Evolutionary conservation across 2,329 filamentous ascomycete genomes (phyloP), one percentile per base, ranked within the genome.

Genomic region (Graphilbum fragrans): DNA sequence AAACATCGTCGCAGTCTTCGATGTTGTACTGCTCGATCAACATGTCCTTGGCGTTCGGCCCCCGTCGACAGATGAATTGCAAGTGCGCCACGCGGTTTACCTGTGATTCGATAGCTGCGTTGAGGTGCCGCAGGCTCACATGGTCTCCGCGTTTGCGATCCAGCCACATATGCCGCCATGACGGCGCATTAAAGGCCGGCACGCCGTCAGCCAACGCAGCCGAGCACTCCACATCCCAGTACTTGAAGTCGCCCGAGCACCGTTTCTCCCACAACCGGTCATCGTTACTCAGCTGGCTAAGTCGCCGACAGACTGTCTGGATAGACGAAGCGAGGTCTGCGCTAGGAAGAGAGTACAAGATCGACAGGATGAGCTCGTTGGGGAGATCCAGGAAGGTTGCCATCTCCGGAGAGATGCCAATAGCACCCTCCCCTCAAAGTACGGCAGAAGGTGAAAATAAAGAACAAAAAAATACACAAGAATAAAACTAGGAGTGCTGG

Each of bases 11-110:
- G 1, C n/a, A 35, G 5, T 64, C 70, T 16, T 70, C 63, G 27
- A 71, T 67, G 11, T 65, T 65, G 45, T 72, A 75, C 55, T 94
- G 79, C 42, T 71, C 66, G 45, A 87, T 53, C 38, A 96, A 69
- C 41, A 79, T 80, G 57, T 95, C 88, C 58, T 95, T 95, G 36
- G 82, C 84, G 63, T 96, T 87, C 53, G 88, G 90, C 1, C 87
- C 87, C 52, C 80, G 69, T 22, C 68, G 64, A 41, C 83, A 77
- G 47, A 96, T 82, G 39, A 70, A 63, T 51, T 82, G 75, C 47
- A 86, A 79, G 52, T 80, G 79, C 42, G 70, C 68, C 43, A 86
- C 70, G 18, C 87, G 79, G 41, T 75, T 69, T 29, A 78, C 70
- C 56, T 86, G 84, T 25, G 74, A 78, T n/a, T 65, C 58, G 41